These are phyloP conservation scores for Zangia roseola DNA, from an alignment of 768 basidiomycete species.

Conservation along the genomic window DNA sequence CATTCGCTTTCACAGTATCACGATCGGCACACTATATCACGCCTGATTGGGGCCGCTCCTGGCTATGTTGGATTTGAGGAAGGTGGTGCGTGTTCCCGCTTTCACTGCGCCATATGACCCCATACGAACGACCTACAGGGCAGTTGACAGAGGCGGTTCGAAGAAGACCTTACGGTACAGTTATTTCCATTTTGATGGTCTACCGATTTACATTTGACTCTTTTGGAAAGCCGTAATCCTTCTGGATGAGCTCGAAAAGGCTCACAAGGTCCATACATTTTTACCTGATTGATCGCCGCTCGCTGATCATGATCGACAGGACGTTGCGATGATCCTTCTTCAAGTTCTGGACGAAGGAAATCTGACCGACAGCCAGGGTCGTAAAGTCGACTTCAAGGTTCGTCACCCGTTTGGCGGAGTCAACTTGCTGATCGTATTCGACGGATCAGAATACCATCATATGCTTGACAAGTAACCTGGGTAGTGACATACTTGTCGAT, in stretches of 20 bases:
- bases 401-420: background rate
- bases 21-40: slow-evolving; percentile 87
- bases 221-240: slow-evolving; percentile 51
- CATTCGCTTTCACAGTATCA: slow-evolving; percentile 64
- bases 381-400: slow-evolving; percentile 89
- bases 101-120: background rate
- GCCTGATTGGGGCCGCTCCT: slow-evolving; percentile 89
- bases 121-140: slow-evolving; percentile 30
- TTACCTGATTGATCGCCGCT: background rate
- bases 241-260: slow-evolving; percentile 70
- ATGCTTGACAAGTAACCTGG: slow-evolving; percentile 86
- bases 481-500: slow-evolving; percentile 74
- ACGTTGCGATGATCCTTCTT: slow-evolving; percentile 86
- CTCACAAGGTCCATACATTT: slow-evolving; percentile 61
- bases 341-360: slow-evolving; percentile 91
- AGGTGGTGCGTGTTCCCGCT: slow-evolving; percentile 46
- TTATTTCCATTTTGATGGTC: background rate
- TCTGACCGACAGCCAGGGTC: slow-evolving; percentile 88
- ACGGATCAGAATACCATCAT: slow-evolving; percentile 80
- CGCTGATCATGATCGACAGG: slow-evolving; percentile 36
- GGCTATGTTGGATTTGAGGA: slow-evolving; percentile 84
- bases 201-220: background rate
- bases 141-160: slow-evolving; percentile 67
- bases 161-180: slow-evolving; percentile 53
- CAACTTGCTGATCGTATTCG: background rate